Evolutionary conservation across 176 grass and related monocot species (phyloP), one percentile per base, ranked within the genome.

Genomic region (Bolboschoenus planiculmis): DNA sequence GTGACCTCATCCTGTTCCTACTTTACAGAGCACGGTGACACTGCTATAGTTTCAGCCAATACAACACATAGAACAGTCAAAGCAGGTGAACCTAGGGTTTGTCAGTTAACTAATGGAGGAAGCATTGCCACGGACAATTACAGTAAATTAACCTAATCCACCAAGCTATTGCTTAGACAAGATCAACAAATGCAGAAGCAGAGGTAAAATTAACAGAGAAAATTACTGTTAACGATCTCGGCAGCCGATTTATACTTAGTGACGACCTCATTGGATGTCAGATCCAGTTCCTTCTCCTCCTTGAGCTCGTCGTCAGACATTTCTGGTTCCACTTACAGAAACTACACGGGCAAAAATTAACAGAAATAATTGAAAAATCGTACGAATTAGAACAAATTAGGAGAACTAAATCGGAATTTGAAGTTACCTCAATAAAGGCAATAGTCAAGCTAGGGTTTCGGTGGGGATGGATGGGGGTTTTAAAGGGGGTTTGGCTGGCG

Each of bases 271-370:
- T 89, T 81, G 39, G 91, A 96, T 56, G 93, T 88, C 43, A 99
- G 97, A 85, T 99, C 97, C 79, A 99, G 81, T 89, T 99, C 97
- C 91, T 99, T 95, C 88, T 99, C 97, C 88, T 95, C 97, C 47
- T 86, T 89, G 44, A 92, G 81, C 62, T 99, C 97, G 76, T 99
- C 97, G 85, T 99, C 97, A 34, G 97, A 97, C 90, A 82, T 82
- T n/a, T 65, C 46, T 82, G 35, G 37, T 39, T 27, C 0, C 58
- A 82, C 37, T 82, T 18, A 31, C 56, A 65, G 26, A 82, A 82
- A 46, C 80, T 82, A 65, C 10, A 33, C 51, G 18, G 55, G 0
- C 39, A 40, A 40, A 81, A 20, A 26, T 35, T 55, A 26, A 47
- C 7, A 26, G 7, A 15, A 65, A 50, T n/a, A 34, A 44, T 20